A percentile compares a stretch with the other conserved stretches of the same genome.
Conservation (phyloP, 177 flowering plant genomes). For the Vitis hybrid region DNA sequence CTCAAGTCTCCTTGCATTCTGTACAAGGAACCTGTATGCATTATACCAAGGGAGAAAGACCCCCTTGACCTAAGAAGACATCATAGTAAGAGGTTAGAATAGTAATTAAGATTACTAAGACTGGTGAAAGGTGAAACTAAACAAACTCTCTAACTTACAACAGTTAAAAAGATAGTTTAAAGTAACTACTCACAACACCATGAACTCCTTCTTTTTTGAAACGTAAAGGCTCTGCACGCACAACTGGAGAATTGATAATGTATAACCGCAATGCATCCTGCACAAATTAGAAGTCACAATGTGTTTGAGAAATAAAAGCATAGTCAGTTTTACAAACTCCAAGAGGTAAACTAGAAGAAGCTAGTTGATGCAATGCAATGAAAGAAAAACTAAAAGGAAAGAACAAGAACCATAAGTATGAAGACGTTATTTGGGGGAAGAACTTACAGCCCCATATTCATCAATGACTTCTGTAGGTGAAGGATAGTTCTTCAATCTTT, state of each 20-base stretch:
- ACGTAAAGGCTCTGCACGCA: conserved; percentile 93
- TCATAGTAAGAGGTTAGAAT: conserved; percentile 5
- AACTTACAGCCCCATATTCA: conserved; percentile 96
- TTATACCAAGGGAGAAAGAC: conserved; percentile 99
- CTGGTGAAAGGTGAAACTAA: background rate
- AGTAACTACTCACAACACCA: conserved; percentile 70
- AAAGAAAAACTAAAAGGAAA: background rate
- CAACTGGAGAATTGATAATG: conserved; percentile 97
- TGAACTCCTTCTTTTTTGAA: conserved; percentile 94
- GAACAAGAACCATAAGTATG: background rate
- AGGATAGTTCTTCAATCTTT: conserved; percentile 87
- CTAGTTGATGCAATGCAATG: background rate
- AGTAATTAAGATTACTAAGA: background rate
- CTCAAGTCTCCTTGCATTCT: conserved; percentile 92
- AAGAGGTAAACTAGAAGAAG: conserved; percentile 2
- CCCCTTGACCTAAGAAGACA: conserved; percentile 70
- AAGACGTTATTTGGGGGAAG: background rate
- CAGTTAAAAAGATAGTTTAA: background rate
- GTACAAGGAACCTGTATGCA: conserved; percentile 98
- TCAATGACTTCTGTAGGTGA: conserved; percentile 78
- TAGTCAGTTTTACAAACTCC: background rate
- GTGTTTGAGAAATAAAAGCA: background rate
- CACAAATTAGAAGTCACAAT: conserved; percentile 4
- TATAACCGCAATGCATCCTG: conserved; percentile 96
- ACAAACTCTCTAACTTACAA: background rate